Evolutionary conservation across 2,329 filamentous ascomycete genomes (phyloP).

Genomic region (Aspergillus versicolor): DNA sequence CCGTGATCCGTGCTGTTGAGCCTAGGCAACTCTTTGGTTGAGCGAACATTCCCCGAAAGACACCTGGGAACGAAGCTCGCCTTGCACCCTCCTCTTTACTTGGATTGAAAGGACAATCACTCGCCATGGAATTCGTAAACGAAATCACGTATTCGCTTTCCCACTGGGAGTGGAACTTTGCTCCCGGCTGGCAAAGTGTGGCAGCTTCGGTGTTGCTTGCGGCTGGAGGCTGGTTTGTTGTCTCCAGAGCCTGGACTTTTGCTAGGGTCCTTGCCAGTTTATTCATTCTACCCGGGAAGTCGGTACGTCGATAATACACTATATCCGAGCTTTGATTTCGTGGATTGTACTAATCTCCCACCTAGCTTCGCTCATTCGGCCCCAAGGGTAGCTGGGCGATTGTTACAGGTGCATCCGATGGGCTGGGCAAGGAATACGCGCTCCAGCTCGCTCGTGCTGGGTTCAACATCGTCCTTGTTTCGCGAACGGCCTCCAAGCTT

Average conservation of each 20-base stretch:
- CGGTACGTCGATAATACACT: constrained; percentile 35
- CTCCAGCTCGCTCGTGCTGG: constrained; percentile 84
- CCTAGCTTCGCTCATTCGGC: constrained; percentile 82
- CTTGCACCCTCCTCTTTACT: not conserved
- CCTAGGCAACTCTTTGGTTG: constrained; percentile 8
- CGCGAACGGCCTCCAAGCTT: constrained; percentile 92
- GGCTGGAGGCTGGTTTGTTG: constrained; percentile 60
- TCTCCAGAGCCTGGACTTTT: constrained; percentile 58
- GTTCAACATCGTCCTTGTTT: constrained; percentile 93
- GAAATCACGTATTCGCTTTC: constrained; percentile 33
- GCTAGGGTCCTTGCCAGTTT: constrained; percentile 63
- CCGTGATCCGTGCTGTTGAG: constrained; percentile 1
- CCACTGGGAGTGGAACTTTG: constrained; percentile 33
- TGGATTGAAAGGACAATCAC: not conserved
- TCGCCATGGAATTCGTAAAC: constrained; percentile 34
- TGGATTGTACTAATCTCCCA: constrained; percentile 15
- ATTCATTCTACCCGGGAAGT: constrained; percentile 62
- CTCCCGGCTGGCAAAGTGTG: constrained; percentile 38
- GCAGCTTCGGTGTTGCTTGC: constrained; percentile 37
- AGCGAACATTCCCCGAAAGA: not conserved
- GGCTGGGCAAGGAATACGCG: constrained; percentile 94
- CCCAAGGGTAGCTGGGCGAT: constrained; percentile 91
- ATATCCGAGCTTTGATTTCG: not conserved
- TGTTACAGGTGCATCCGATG: constrained; percentile 92
- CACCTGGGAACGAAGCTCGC: not conserved